Base-by-base conservation (phyloP, 306 rosid genomes). In the Sechiopsis laciniata region DNA sequence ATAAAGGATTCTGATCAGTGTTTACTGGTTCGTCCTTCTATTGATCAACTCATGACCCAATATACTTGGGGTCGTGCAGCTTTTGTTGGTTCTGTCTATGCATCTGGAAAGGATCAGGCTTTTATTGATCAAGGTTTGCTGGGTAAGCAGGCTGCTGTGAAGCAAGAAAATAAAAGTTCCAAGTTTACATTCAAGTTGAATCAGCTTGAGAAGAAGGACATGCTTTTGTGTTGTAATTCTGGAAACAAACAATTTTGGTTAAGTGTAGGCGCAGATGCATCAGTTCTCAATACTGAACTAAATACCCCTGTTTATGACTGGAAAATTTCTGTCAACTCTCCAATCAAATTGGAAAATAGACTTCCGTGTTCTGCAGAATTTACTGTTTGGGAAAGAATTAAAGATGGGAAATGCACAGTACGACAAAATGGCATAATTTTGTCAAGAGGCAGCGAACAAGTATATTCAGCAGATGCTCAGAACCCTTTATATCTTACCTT, bases 291-390 rank as follows among this genome's bases (percentile, higher is more conserved):
- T 83, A 94, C 97, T 64, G 99, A 91, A 79, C 79, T 91, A 70
- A 94, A 94, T 80, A 77, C 83, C 58, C 99, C 99, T 76, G 91
- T 94, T 63, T 94, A 91, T 82, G 99, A 94, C 83, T 91, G 99
- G 99, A 85, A 78, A 89, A 85, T 94, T 74, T 87, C 97, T 74
- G 74, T 94, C 51, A 83, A 83, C 81, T 81, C 99, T 78, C 96
- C 99, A 17, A 15, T 94, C 82, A 91, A 91, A 85, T 80, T 94
- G 82, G 99, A 94, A 82, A 94, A 88, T 53, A 85, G 97, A 61
- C 91, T 94, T 83, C 97, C 99, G 55, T 89, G 96, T 77, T 90
- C 95, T 7, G 99, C 92, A 73, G 85, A 88, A 69, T 89, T 89
- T 82, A 87, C 88, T 45, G 72, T 94, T 68, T 86, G 82, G 84